Evolutionary conservation across 2,329 filamentous ascomycete genomes (phyloP).

Genomic region (Dothistroma septosporum): DNA sequence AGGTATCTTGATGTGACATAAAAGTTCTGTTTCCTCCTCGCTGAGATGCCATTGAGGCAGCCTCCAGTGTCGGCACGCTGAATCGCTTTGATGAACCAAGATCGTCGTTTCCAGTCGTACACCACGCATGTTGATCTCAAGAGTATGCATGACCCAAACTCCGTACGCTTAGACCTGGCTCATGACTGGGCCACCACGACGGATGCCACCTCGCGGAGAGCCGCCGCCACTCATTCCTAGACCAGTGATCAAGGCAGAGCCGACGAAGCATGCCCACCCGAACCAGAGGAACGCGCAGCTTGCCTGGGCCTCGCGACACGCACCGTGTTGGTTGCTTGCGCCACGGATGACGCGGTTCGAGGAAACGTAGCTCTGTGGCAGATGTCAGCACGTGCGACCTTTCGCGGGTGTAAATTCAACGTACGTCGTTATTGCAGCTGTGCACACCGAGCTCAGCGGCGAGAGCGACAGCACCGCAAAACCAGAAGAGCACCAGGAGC

Average conservation of each 20-base stretch:
- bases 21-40: slow-evolving; percentile 1
- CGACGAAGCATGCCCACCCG: slow-evolving; percentile 61
- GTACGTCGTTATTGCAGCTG: slow-evolving; percentile 51
- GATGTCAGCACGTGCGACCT: slow-evolving; percentile 6
- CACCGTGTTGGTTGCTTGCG: slow-evolving; percentile 53
- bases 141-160: background rate
- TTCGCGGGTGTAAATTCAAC: background rate
- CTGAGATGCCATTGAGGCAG: background rate
- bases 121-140: background rate
- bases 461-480: slow-evolving; percentile 66
- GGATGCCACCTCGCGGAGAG: slow-evolving; percentile 42
- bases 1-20: background rate
- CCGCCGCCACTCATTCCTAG: slow-evolving; percentile 52
- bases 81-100: slow-evolving; percentile 1
- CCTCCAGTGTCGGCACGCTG: background rate
- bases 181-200: slow-evolving; percentile 49
- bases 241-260: slow-evolving; percentile 52
- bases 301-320: slow-evolving; percentile 72
- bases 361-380: slow-evolving; percentile 35
- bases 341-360: slow-evolving; percentile 42
- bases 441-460: slow-evolving; percentile 65
- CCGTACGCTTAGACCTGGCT: slow-evolving; percentile 49
- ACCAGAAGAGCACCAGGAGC: slow-evolving; percentile 62
- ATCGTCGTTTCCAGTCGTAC: background rate
- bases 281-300: slow-evolving; percentile 76